Percentiles rank a stretch among this genome's conserved stretches.
Evolutionary conservation across 345 rosid genomes (phyloP).

Genomic region (Ceriops decandra): DNA sequence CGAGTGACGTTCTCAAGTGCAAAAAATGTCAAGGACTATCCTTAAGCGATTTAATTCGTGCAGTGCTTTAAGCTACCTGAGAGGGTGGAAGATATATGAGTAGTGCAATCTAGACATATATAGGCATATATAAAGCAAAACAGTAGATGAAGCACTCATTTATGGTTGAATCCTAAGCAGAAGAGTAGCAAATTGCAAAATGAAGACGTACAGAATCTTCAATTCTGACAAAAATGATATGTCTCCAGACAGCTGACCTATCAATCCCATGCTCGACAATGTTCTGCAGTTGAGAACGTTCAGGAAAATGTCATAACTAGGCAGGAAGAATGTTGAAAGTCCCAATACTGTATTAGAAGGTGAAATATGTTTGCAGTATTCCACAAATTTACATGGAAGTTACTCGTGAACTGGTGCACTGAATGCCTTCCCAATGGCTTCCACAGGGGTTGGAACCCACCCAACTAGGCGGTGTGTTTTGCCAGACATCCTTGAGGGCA

Average conservation of each 20-base stretch:
- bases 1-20: too few species aligned
- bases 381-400: constrained; percentile 46
- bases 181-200: background rate
- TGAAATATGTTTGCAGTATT: background rate
- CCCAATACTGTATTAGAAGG: background rate
- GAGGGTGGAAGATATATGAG: too few species aligned
- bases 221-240: constrained; percentile 52
- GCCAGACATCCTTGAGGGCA: constrained; percentile 41
- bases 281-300: constrained; percentile 43
- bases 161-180: background rate
- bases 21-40: too few species aligned
- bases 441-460: constrained; percentile 67
- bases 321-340: background rate
- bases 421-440: constrained; percentile 62
- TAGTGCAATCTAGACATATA: too few species aligned
- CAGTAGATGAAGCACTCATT: too few species aligned
- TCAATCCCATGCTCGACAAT: constrained; percentile 49
- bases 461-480: constrained; percentile 57
- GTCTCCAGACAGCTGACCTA: constrained; percentile 59
- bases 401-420: constrained; percentile 48
- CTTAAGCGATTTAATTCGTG: too few species aligned
- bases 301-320: background rate
- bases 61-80: too few species aligned
- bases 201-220: constrained; percentile 50
- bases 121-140: too few species aligned